Conservation (phyloP, 176 grass and related monocot genomes). For the Paspalum notatum region DNA sequence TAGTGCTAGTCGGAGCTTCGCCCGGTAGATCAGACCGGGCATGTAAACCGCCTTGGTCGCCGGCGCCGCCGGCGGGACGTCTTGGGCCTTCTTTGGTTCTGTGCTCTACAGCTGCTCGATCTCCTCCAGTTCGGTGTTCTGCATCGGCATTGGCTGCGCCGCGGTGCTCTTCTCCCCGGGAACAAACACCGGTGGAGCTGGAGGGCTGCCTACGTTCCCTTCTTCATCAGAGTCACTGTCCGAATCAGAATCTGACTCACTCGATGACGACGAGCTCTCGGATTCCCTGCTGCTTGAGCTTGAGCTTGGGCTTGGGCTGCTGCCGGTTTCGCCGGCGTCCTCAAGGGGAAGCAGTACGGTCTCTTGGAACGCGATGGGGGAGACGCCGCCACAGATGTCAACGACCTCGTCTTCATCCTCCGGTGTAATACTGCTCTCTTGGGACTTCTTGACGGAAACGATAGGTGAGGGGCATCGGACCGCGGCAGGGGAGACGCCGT, state of each 20-base stretch:
- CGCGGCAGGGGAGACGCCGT: no score
- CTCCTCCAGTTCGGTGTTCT: neutral
- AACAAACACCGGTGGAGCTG: neutral
- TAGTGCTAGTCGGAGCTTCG: neutral
- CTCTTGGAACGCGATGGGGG: neutral
- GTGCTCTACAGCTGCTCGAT: neutral
- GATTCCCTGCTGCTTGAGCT: neutral
- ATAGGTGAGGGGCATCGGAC: no score
- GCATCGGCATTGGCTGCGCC: neutral
- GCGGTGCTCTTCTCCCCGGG: neutral
- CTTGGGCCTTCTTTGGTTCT: neutral
- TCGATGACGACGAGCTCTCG: neutral
- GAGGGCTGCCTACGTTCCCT: neutral
- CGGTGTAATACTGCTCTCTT: neutral
- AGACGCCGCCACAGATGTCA: neutral
- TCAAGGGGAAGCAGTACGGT: neutral
- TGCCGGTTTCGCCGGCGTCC: neutral
- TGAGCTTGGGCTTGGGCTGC: neutral
- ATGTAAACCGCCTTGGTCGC: no score
- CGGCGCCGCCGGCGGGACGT: neutral
- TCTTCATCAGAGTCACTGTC: neutral
- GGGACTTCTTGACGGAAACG: neutral
- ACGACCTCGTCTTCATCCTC: neutral
- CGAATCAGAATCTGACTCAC: neutral
- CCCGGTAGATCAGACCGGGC: neutral